phyloP scores from a whole-genome alignment of 2,329 filamentous ascomycete genomes.

The Stachybotrys chartarum region DNA sequence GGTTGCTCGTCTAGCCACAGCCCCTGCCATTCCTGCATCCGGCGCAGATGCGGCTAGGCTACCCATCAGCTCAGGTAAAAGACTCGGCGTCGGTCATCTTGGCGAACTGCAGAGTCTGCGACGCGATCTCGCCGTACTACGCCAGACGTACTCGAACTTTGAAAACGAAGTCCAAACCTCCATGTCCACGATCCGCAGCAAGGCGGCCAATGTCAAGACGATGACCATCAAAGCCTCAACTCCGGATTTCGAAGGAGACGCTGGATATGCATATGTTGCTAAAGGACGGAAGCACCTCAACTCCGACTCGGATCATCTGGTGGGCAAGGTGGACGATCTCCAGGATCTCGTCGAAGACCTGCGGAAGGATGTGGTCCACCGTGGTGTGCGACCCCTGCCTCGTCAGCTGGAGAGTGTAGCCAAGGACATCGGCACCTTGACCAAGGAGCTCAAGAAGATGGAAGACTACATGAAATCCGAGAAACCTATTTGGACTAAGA shows the following conservation, averaged over 20 bases:
- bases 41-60: conserved; percentile 32
- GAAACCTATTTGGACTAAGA: conserved; percentile 97
- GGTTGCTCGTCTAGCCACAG: conserved; percentile 55
- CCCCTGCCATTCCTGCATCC: conserved; percentile 34
- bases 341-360: conserved; percentile 95
- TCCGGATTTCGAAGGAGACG: conserved; percentile 66
- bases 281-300: conserved; percentile 81
- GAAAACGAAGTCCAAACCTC: conserved; percentile 81
- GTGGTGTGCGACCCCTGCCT: conserved; percentile 84
- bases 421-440: conserved; percentile 77
- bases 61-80: conserved; percentile 26
- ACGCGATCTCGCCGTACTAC: conserved; percentile 81
- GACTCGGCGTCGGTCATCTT: conserved; percentile 55
- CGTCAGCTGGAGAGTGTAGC: conserved; percentile 83
- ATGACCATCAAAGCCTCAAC: conserved; percentile 63
- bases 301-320: conserved; percentile 81
- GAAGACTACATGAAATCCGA: conserved; percentile 86
- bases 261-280: conserved; percentile 80
- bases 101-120: conserved; percentile 75
- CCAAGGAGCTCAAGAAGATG: conserved; percentile 86
- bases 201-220: conserved; percentile 74
- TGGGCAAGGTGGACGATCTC: conserved; percentile 90
- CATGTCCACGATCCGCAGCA: conserved; percentile 75
- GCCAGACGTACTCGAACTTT: conserved; percentile 90
- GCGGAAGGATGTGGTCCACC: conserved; percentile 90